Conservation (phyloP, 345 rosid species). For the Salix caprea region DNA sequence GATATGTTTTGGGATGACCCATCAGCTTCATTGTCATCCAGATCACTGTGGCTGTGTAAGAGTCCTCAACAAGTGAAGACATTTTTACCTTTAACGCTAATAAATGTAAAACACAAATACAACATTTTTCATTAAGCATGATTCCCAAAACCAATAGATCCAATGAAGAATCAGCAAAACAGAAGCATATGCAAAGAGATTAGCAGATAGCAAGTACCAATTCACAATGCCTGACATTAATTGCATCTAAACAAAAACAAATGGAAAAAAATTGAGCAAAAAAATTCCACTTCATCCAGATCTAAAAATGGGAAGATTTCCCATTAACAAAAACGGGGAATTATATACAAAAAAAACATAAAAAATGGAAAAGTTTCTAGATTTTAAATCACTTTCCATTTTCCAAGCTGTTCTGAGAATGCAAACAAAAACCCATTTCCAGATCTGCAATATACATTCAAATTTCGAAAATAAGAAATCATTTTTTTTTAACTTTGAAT, state of each 20-base stretch:
- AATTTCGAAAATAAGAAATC: conserved; percentile 1
- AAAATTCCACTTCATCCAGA: not conserved
- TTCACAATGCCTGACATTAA: not conserved
- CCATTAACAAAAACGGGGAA: conserved; percentile 7
- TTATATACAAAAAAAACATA: not conserved
- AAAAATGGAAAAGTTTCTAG: conserved; percentile 6
- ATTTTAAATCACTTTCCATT: conserved; percentile 7
- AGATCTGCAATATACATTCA: conserved; percentile 28
- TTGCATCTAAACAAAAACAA: not conserved
- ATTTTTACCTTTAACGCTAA: not conserved
- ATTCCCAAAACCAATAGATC: conserved; percentile 12
- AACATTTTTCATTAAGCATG: not conserved
- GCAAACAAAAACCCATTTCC: conserved; percentile 23
- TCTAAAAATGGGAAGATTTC: conserved; percentile 5
- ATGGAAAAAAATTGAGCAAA: not conserved
- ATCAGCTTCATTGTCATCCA: conserved; percentile 1
- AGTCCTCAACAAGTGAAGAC: not conserved
- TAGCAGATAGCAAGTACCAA: not conserved
- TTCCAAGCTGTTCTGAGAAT: conserved; percentile 12
- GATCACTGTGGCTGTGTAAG: not conserved
- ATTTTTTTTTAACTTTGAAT: conserved; percentile 16
- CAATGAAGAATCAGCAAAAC: not conserved
- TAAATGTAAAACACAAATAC: not conserved
- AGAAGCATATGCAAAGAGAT: conserved; percentile 7
- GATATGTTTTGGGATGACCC: not conserved